Conservation (phyloP, 192 early-diverging fungal species). For the Funneliformis geosporum region DNA sequence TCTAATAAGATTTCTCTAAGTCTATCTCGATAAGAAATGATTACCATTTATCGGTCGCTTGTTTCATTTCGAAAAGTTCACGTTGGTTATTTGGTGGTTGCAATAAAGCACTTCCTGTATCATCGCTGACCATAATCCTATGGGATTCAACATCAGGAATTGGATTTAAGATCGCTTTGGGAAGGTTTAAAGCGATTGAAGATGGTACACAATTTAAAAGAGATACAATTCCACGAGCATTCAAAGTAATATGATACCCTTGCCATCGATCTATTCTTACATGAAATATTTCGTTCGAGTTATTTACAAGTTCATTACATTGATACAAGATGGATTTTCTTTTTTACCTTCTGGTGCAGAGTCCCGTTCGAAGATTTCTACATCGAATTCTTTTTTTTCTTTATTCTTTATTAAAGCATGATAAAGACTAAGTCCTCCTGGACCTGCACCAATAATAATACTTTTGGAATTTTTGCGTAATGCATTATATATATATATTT, state of each 20-base stretch:
- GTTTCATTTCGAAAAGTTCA: background rate
- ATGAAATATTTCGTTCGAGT: background rate
- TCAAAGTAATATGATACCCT: background rate
- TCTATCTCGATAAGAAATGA: background rate
- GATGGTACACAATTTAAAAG: background rate
- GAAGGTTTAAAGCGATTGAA: background rate
- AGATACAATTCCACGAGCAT: background rate
- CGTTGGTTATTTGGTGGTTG: background rate
- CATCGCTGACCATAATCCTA: background rate
- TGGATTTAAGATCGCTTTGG: background rate
- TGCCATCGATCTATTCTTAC: constrained; percentile 1
- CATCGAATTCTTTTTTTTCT: background rate
- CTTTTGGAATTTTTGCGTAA: background rate
- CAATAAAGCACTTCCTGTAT: background rate
- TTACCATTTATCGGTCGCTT: background rate
- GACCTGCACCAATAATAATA: constrained; percentile 10
- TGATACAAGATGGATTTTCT: background rate
- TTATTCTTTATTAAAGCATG: background rate
- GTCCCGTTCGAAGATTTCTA: constrained; percentile 13
- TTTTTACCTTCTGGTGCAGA: background rate
- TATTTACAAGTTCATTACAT: background rate
- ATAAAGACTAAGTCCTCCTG: background rate
- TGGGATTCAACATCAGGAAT: background rate
- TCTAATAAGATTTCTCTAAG: constrained; percentile 5
- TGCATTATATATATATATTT: background rate